Percentiles rank a stretch among this genome's conserved stretches.
Evolutionary conservation across 2,329 filamentous ascomycete species (phyloP).

Genomic region (Penicillium freii): DNA sequence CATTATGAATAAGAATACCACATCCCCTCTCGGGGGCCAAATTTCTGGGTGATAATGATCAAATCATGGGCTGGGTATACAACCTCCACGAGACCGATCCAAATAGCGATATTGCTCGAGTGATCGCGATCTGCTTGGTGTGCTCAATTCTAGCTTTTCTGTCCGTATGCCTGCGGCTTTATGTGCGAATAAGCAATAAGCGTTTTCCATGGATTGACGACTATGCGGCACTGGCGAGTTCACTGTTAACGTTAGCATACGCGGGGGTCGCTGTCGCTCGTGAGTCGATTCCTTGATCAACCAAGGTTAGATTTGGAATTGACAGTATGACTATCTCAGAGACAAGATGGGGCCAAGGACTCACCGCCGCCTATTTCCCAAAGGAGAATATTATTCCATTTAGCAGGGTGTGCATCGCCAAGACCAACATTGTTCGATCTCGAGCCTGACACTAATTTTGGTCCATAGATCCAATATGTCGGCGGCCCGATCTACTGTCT

Average conservation of each 20-base stretch:
- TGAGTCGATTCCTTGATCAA: conserved; percentile 13
- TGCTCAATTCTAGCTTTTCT: conserved; percentile 25
- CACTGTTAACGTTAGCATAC: conserved; percentile 21
- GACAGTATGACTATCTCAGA: conserved; percentile 14
- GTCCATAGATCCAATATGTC: conserved; percentile 28
- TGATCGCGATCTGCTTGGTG: conserved; percentile 24
- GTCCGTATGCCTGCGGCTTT: conserved; percentile 26
- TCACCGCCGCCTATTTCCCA: conserved; percentile 21
- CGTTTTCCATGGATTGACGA: conserved; percentile 28
- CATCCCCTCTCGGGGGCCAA: not conserved
- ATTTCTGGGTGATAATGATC: not conserved
- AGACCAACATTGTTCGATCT: not conserved
- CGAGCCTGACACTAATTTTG: not conserved
- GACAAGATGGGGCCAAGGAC: conserved; percentile 30
- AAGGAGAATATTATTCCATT: conserved; percentile 27
- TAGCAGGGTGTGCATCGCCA: conserved; percentile 20
- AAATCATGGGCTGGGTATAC: conserved; percentile 31
- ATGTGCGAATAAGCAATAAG: conserved; percentile 23
- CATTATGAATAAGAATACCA: not conserved
- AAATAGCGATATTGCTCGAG: conserved; percentile 17
- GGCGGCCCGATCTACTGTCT: conserved; percentile 30
- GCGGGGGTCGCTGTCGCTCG: conserved; percentile 20
- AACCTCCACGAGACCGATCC: conserved; percentile 27
- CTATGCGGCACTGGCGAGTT: conserved; percentile 25
- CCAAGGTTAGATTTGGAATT: not conserved